A percentile compares a stretch with the other conserved stretches of the same genome.
Evolutionary conservation across 768 basidiomycete species (phyloP).

Genomic region (Arthromyces matolae): DNA sequence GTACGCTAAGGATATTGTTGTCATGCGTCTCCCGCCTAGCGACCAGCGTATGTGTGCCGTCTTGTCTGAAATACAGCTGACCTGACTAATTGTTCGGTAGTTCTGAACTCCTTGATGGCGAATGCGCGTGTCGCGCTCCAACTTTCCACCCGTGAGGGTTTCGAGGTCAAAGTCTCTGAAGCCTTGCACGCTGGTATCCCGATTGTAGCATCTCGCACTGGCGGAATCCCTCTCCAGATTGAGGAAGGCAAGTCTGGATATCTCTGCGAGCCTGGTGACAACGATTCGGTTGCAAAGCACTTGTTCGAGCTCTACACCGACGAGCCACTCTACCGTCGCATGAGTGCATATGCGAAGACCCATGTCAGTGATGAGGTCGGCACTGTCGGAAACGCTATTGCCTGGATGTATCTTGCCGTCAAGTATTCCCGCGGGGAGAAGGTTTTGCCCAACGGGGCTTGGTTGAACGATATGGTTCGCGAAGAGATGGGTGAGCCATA

Average conservation of each 20-base stretch:
- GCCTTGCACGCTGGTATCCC: conserved; percentile 90
- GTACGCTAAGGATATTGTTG: conserved; percentile 62
- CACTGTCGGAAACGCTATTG: conserved; percentile 75
- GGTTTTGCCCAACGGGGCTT: conserved; percentile 76
- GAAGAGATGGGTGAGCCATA: conserved; percentile 75
- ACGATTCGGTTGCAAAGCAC: conserved; percentile 68
- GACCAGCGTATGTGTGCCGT: conserved; percentile 63
- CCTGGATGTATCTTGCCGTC: conserved; percentile 65
- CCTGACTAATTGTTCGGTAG: conserved; percentile 31
- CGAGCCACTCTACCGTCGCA: conserved; percentile 55
- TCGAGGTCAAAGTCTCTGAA: conserved; percentile 96
- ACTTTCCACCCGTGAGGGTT: conserved; percentile 90
- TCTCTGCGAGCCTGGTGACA: conserved; percentile 76
- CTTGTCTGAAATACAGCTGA: background rate
- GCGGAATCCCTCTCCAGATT: conserved; percentile 93
- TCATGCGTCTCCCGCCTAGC: conserved; percentile 79
- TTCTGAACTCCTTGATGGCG: conserved; percentile 85
- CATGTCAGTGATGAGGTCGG: conserved; percentile 84
- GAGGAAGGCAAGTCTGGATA: conserved; percentile 85
- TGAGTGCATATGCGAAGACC: conserved; percentile 65
- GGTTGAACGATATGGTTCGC: conserved; percentile 80
- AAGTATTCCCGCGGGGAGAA: conserved; percentile 77
- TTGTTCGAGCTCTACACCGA: conserved; percentile 78
- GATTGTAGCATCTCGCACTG: conserved; percentile 78
- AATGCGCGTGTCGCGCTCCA: conserved; percentile 89